Conservation (phyloP, 768 basidiomycete genomes). For the Hericium rajendrae region DNA sequence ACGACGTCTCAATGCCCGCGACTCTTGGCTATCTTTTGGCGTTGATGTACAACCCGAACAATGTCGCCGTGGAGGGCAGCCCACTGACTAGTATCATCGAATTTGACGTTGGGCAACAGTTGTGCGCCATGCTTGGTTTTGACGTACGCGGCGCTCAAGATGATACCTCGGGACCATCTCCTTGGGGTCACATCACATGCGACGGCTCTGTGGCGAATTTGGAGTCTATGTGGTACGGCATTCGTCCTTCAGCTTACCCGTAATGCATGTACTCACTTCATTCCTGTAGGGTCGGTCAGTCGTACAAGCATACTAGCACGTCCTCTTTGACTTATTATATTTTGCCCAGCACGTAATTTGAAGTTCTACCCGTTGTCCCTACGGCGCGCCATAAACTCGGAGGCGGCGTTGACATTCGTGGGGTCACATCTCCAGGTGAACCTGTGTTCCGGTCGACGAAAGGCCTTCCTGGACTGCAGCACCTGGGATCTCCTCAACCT, state of each 20-base stretch:
- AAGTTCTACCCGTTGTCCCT: conserved; percentile 38
- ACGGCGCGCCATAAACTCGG: conserved; percentile 13
- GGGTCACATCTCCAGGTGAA: conserved; percentile 22
- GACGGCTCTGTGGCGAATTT: conserved; percentile 37
- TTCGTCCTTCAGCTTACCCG: not conserved
- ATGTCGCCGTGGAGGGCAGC: conserved; percentile 31
- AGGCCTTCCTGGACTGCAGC: conserved; percentile 22
- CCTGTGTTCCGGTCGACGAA: conserved; percentile 17
- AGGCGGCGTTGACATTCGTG: conserved; percentile 23
- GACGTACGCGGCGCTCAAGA: conserved; percentile 5
- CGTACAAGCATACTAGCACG: not conserved
- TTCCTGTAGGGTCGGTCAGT: conserved; percentile 5
- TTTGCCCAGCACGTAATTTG: conserved; percentile 31
- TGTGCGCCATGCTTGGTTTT: conserved; percentile 33
- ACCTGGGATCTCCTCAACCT: conserved; percentile 37
- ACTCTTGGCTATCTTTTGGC: conserved; percentile 18
- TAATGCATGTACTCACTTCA: not conserved
- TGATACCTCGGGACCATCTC: conserved; percentile 1
- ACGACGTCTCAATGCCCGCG: conserved; percentile 24
- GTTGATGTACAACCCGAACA: conserved; percentile 33
- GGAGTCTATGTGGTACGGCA: conserved; percentile 34
- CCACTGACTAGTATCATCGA: conserved; percentile 32
- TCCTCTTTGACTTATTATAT: not conserved
- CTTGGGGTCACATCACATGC: conserved; percentile 36
- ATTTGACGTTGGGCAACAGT: conserved; percentile 27